A percentile compares a stretch with the other conserved stretches of the same genome.
These are phyloP conservation scores for Ustilago sp. DNA, from an alignment of 1,284 basidiomycete genomes.

Conservation along the genomic window DNA sequence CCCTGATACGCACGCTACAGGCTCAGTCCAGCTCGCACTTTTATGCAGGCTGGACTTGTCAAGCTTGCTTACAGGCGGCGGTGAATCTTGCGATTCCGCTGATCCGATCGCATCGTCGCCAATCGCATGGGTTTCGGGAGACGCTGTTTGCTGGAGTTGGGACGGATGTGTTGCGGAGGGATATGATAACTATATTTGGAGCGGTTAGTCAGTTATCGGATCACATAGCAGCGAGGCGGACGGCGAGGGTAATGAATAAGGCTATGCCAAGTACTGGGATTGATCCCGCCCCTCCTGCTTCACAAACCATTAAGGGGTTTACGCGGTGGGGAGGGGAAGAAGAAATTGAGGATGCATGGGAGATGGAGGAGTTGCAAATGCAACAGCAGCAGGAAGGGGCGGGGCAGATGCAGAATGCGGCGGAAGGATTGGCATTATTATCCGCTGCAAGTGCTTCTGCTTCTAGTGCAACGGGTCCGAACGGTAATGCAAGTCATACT, in stretches of 20 bases:
- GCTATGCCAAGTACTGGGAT: constrained; percentile 25
- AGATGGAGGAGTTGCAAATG: constrained; percentile 5
- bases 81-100: constrained; percentile 38
- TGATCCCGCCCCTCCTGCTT: not conserved
- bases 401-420: constrained; percentile 33
- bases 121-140: not conserved
- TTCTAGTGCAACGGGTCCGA: constrained; percentile 4
- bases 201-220: constrained; percentile 28
- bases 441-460: constrained; percentile 27
- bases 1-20: constrained; percentile 28
- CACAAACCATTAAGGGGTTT: not conserved
- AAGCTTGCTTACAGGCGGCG: constrained; percentile 23
- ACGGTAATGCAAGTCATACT: not conserved
- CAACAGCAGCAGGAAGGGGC: not conserved
- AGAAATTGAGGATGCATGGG: constrained; percentile 22
- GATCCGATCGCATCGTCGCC: constrained; percentile 24
- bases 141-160: not conserved
- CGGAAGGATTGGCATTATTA: constrained; percentile 37
- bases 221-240: constrained; percentile 19
- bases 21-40: constrained; percentile 30
- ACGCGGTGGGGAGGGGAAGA: not conserved
- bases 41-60: constrained; percentile 27
- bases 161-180: constrained; percentile 19
- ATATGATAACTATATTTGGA: constrained; percentile 30
- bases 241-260: constrained; percentile 23